Conservation (phyloP, 1,284 basidiomycete species). For the Omphalotus olearius region DNA sequence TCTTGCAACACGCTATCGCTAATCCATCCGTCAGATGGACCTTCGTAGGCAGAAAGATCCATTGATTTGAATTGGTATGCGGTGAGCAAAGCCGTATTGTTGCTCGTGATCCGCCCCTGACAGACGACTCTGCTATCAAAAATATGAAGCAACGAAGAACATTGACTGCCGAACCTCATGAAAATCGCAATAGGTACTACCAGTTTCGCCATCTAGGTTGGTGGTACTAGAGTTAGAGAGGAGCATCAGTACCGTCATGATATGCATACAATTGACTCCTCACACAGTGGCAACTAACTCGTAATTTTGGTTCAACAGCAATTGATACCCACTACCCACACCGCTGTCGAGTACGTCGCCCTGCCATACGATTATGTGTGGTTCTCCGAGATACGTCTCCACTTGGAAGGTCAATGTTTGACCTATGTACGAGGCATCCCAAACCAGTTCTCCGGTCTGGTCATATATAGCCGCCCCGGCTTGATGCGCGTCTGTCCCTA, state of each 20-base stretch:
- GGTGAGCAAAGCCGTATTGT: slow-evolving; percentile 9
- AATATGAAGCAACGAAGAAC: neutral
- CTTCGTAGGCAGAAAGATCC: slow-evolving; percentile 5
- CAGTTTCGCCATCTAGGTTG: neutral
- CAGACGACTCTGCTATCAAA: neutral
- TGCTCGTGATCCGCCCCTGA: slow-evolving; percentile 2
- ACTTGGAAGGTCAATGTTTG: neutral
- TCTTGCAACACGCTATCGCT: slow-evolving; percentile 9
- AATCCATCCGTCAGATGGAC: slow-evolving; percentile 5
- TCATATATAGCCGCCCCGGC: slow-evolving; percentile 4
- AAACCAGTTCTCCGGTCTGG: neutral
- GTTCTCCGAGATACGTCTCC: slow-evolving; percentile 5
- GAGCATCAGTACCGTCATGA: no score
- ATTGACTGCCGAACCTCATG: neutral
- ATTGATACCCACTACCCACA: slow-evolving; percentile 4
- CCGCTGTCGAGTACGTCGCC: slow-evolving; percentile 2
- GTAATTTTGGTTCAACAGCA: slow-evolving; percentile 9
- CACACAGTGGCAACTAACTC: slow-evolving; percentile 7
- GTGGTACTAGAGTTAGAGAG: neutral
- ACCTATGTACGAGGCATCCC: slow-evolving; percentile 6
- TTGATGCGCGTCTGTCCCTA: neutral
- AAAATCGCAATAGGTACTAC: neutral
- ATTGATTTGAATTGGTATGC: slow-evolving; percentile 1
- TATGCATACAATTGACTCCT: neutral
- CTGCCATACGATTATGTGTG: slow-evolving; percentile 4